Evolutionary conservation across 78 protist species (phyloP), one percentile per base, ranked within the genome.

Genomic region (Monocercomonoides exilis): DNA sequence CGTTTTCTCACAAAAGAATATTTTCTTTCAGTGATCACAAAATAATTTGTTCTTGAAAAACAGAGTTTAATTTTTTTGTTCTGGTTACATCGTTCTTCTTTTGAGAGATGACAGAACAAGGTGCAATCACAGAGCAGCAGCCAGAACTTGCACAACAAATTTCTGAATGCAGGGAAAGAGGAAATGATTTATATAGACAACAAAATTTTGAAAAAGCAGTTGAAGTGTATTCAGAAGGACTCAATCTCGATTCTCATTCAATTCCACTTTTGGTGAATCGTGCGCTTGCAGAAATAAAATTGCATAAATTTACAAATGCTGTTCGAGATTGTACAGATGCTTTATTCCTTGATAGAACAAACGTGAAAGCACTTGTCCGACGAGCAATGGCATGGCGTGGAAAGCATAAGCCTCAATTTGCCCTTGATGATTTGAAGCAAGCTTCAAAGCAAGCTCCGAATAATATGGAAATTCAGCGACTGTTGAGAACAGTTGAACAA

Each of bases 351-450:
- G 82, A 79, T 79, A 33, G 43, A 32, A 41, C 36, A 33, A 33
- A 21, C 36, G 82, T 79, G 11, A 79, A 79, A 21, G 82, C 82
- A 5, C 11, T 33, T 4, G 82, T 79, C 5, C 82, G 82, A 33
- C 4, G 82, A 6, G 82, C 82, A 6, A 79, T 79, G 82, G 82
- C 82, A 79, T 79, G 82, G 82, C 82, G 82, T 79, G 82, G 82
- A 6, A 79, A 79, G 11, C 4, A 79, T 29, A 79, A 79, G 36
- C 21, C 6, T 32, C 82, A 79, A 79, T 79, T 79, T 41, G 82
- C 82, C 11, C 11, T 6, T 4, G 82, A 6, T 33, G 82, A 79
- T 79, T 6, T 79, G 82, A 6, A 79, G 11, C n/a, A 4, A 21
- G 82, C 82, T 4, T 4, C 82, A 79, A 6, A 79, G 82, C 11